A percentile compares a stretch with the other conserved stretches of the same genome.
Evolutionary conservation across 2,329 filamentous ascomycete genomes (phyloP).

Genomic region (Alternaria gansuensis): DNA sequence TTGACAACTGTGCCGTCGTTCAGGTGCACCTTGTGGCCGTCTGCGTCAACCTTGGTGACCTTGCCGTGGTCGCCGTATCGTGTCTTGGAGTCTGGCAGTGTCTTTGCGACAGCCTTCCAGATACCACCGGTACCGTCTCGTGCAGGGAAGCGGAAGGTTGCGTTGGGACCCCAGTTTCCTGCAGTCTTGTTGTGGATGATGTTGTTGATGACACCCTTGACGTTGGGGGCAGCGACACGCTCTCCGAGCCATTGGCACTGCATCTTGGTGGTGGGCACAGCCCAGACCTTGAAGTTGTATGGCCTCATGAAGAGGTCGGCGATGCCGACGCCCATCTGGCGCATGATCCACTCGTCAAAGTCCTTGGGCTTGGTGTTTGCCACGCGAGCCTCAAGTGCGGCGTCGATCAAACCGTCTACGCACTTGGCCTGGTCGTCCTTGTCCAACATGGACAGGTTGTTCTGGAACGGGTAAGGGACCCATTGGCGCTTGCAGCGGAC

Average conservation of each 20-base stretch:
- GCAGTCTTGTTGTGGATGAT: constrained; percentile 95
- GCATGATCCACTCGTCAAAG: constrained; percentile 98
- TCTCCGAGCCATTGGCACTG: constrained; percentile 98
- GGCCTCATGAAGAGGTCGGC: constrained; percentile 98
- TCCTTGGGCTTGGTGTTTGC: constrained; percentile 91
- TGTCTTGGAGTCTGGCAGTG: constrained; percentile 89
- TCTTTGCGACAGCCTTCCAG: constrained; percentile 97
- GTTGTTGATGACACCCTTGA: constrained; percentile 93
- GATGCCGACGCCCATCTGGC: constrained; percentile 87
- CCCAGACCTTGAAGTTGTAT: constrained; percentile 99
- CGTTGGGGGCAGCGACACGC: constrained; percentile 94
- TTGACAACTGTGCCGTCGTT: constrained; percentile 86
- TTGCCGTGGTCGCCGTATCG: constrained; percentile 85
- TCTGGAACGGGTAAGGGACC: constrained; percentile 99
- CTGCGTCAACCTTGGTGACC: constrained; percentile 86
- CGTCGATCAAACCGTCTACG: constrained; percentile 95
- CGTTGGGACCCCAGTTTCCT: constrained; percentile 97
- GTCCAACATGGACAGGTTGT: constrained; percentile 98
- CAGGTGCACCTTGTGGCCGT: constrained; percentile 82
- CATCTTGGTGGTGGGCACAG: constrained; percentile 99
- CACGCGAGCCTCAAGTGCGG: constrained; percentile 85
- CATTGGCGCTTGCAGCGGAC: constrained; percentile 95
- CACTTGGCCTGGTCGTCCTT: constrained; percentile 97
- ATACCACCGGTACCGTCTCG: constrained; percentile 96
- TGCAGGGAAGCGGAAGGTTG: constrained; percentile 97